A percentile compares a stretch with the other conserved stretches of the same genome.
Evolutionary conservation across 1,139 yeast species (phyloP).

Genomic region (Lodderomyces margitis): DNA sequence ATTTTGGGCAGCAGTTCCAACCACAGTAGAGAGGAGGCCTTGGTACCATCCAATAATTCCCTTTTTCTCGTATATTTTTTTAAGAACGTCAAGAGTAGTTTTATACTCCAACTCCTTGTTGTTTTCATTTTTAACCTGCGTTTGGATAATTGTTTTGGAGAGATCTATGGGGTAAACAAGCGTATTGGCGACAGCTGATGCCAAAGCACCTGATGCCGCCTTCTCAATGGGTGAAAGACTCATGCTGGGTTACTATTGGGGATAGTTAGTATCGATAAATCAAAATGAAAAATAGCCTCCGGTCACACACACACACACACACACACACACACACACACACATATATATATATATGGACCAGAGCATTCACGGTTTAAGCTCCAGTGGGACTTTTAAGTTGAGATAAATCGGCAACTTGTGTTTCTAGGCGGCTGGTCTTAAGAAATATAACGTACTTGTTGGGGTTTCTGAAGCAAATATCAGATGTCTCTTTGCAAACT

Average conservation of each 20-base stretch:
- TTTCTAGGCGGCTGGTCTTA: too few species aligned
- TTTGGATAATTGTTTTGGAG: slow-evolving; percentile 71
- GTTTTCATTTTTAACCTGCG: slow-evolving; percentile 47
- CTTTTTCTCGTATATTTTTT: slow-evolving; percentile 52
- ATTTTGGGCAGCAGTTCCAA: slow-evolving; percentile 77
- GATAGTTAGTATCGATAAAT: background rate
- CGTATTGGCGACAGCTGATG: slow-evolving; percentile 81
- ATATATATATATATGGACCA: too few species aligned
- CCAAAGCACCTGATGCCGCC: slow-evolving; percentile 83
- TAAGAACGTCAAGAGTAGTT: slow-evolving; percentile 62
- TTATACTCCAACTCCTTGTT: slow-evolving; percentile 42
- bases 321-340: too few species aligned
- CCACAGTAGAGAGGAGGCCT: slow-evolving; percentile 67
- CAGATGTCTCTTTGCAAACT: too few species aligned
- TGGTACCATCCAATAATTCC: slow-evolving; percentile 76
- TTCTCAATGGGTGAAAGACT: slow-evolving; percentile 59
- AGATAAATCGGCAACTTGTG: too few species aligned
- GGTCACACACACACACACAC: too few species aligned
- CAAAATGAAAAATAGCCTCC: background rate
- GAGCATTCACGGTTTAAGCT: too few species aligned
- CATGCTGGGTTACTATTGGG: slow-evolving; percentile 21
- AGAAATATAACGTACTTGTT: too few species aligned
- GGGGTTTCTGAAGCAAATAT: too few species aligned
- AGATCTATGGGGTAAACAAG: slow-evolving; percentile 74
- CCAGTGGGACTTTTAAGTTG: too few species aligned